Conservation (phyloP, 2,329 filamentous ascomycete species). For the Cladophialophora chaetospira region DNA sequence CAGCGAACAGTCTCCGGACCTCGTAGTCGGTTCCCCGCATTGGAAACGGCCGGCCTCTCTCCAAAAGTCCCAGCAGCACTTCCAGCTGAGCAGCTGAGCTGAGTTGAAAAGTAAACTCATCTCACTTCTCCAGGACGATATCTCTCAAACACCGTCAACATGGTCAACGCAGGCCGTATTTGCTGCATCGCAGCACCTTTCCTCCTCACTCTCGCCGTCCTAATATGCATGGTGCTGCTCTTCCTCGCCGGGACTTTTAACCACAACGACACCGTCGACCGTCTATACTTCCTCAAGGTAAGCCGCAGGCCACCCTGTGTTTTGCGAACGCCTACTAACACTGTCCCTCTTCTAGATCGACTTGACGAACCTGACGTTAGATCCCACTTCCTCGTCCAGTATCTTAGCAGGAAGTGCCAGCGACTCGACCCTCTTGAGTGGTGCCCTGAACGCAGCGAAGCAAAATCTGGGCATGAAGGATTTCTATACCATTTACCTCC, state of each 20-base stretch:
- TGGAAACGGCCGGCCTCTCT: constrained; percentile 3
- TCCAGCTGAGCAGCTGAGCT: constrained; percentile 1
- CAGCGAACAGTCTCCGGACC: background rate
- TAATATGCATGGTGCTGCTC: constrained; percentile 67
- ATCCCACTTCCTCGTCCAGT: constrained; percentile 46
- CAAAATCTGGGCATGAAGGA: constrained; percentile 64
- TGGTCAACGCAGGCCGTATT: constrained; percentile 76
- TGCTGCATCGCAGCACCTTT: constrained; percentile 88
- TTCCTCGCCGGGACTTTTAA: constrained; percentile 60
- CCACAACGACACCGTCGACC: constrained; percentile 47
- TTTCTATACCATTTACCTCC: constrained; percentile 79
- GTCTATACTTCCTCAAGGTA: constrained; percentile 60
- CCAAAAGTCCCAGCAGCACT: background rate
- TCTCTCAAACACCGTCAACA: constrained; percentile 37
- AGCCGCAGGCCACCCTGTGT: constrained; percentile 13
- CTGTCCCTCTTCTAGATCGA: constrained; percentile 59
- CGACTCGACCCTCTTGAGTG: constrained; percentile 38
- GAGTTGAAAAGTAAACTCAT: background rate
- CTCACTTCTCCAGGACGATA: background rate
- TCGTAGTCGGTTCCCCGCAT: constrained; percentile 6
- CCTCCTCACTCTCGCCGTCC: constrained; percentile 72
- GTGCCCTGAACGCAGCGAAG: constrained; percentile 42
- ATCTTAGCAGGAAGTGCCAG: constrained; percentile 37
- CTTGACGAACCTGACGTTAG: constrained; percentile 60
- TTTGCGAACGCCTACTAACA: background rate